Evolutionary conservation across 2,329 filamentous ascomycete genomes (phyloP).

Genomic region (Ophiosphaerella herpotricha): DNA sequence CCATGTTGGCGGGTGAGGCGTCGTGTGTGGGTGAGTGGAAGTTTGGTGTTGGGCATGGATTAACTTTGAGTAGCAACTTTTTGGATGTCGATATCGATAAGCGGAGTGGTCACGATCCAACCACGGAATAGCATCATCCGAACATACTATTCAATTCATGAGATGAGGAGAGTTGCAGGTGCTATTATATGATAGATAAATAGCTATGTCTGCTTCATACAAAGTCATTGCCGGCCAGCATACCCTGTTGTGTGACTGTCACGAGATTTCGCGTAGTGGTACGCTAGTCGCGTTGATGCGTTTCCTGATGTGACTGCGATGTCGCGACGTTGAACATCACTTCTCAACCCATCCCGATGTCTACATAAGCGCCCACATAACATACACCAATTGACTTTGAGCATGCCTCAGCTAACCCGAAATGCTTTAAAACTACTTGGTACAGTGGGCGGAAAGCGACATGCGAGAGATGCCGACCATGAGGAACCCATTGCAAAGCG

Average conservation of each 20-base stretch:
- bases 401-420: constrained; percentile 18
- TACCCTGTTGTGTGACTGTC: no score
- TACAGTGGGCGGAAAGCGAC: constrained; percentile 36
- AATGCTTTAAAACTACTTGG: constrained; percentile 29
- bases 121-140: no score
- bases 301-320: no score
- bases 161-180: background rate
- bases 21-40: background rate
- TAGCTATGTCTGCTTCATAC: no score
- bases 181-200: background rate
- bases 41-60: background rate
- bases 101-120: background rate
- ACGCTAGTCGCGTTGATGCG: no score
- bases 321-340: no score
- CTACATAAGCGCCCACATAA: background rate
- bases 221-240: no score
- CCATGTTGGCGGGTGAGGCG: constrained; percentile 23
- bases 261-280: no score
- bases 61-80: constrained; percentile 21
- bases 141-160: no score
- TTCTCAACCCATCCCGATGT: background rate
- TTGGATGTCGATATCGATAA: constrained; percentile 17
- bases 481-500: constrained; percentile 22
- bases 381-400: background rate
- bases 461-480: constrained; percentile 46